Conservation (phyloP, 2,329 filamentous ascomycete genomes). For the Fusarium pseudonygamai region DNA sequence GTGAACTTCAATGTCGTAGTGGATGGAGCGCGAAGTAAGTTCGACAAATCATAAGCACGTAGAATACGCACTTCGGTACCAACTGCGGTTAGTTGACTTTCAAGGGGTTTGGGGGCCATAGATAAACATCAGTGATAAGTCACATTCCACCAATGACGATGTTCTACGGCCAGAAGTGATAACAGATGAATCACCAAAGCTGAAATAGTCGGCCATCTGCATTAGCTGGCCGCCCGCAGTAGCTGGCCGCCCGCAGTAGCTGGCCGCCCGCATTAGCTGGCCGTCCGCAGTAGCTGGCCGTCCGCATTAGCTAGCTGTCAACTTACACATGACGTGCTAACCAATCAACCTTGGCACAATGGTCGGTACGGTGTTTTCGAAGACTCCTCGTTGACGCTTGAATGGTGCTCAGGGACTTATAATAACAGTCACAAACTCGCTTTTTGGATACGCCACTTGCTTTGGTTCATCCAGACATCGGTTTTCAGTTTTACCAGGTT, state of each 20-base stretch:
- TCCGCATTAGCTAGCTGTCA: neutral
- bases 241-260: no score
- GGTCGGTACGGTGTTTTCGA: neutral
- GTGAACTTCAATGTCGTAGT: neutral
- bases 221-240: no score
- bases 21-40: neutral
- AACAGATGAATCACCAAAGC: neutral
- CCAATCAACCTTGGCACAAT: neutral
- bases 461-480: neutral
- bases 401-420: neutral
- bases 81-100: neutral
- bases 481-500: neutral
- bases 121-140: neutral
- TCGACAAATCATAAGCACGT: neutral
- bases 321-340: neutral
- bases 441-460: neutral
- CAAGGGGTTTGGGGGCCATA: neutral
- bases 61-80: neutral
- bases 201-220: neutral
- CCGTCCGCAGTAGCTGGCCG: neutral
- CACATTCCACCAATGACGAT: neutral
- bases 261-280: neutral
- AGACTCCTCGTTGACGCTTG: neutral
- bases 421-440: neutral
- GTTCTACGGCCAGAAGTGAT: neutral